Conservation (phyloP, 2,329 filamentous ascomycete species). For the Anthostomella pinea region DNA sequence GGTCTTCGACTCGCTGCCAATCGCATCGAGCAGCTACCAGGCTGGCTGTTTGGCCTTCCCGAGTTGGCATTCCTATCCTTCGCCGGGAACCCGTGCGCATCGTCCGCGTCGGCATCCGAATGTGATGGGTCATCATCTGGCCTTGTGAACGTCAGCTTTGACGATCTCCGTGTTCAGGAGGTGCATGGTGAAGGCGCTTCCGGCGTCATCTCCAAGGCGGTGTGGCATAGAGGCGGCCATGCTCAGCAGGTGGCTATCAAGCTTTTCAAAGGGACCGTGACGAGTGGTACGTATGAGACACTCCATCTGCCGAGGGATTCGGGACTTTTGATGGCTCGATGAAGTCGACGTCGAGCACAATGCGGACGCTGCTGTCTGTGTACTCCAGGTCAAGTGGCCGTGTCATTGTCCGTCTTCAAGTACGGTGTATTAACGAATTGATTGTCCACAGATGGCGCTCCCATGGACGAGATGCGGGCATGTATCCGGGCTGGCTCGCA, state of each 20-base stretch:
- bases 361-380: no score
- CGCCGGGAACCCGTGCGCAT: slow-evolving; percentile 46
- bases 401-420: no score
- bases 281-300: no score
- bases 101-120: slow-evolving; percentile 20
- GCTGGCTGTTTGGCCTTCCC: slow-evolving; percentile 43
- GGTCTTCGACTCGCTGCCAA: slow-evolving; percentile 44
- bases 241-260: slow-evolving; percentile 44
- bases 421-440: no score
- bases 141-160: slow-evolving; percentile 40
- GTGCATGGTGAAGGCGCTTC: slow-evolving; percentile 45
- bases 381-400: no score
- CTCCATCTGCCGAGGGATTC: no score
- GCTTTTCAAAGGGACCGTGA: slow-evolving; percentile 45
- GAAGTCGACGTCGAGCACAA: no score
- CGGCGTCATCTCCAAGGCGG: slow-evolving; percentile 43
- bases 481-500: slow-evolving; percentile 45
- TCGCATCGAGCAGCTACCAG: slow-evolving; percentile 35
- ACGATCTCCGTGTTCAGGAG: slow-evolving; percentile 37
- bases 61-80: slow-evolving; percentile 46
- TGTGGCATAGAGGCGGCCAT: slow-evolving; percentile 31
- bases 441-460: slow-evolving; percentile 48
- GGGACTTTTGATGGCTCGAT: no score
- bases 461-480: slow-evolving; percentile 48
- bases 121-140: slow-evolving; percentile 18